A percentile compares a stretch with the other conserved stretches of the same genome.
Evolutionary conservation across 495 filamentous ascomycete species (phyloP).

Genomic region (Talaromyces adpressus): DNA sequence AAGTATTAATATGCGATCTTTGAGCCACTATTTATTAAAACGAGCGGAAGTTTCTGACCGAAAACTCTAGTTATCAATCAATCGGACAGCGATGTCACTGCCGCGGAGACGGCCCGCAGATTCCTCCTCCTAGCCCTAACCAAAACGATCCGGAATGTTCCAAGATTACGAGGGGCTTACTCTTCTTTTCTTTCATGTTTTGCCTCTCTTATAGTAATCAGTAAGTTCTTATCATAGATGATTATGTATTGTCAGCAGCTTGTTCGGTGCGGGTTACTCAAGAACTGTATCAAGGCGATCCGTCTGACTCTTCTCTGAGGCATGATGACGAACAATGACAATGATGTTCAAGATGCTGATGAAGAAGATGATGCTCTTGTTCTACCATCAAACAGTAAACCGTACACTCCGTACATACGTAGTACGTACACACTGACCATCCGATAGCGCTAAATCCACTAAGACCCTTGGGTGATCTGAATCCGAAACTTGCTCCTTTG

Average conservation of each 20-base stretch:
- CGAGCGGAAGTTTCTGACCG: not conserved
- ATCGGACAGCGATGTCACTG: not conserved
- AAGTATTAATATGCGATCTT: not conserved
- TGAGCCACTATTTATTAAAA: not conserved
- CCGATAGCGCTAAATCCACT: not conserved
- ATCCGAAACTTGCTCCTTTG: not conserved
- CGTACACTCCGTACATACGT: not conserved
- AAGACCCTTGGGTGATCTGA: not conserved
- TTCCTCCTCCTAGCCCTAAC: not conserved
- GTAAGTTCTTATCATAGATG: not conserved
- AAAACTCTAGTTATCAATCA: not conserved
- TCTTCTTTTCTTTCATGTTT: not conserved
- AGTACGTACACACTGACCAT: not conserved
- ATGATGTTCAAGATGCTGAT: not conserved
- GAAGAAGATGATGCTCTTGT: not conserved
- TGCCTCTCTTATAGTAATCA: not conserved
- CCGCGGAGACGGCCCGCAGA: not conserved
- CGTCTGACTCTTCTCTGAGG: not conserved
- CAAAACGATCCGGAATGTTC: not conserved
- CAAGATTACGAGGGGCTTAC: not conserved
- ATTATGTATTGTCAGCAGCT: not conserved
- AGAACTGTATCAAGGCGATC: not conserved
- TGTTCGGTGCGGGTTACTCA: not conserved
- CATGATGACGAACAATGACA: not conserved
- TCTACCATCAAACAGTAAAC: not conserved